phyloP scores from a whole-genome alignment of 768 basidiomycete species.

The Suillus cothurnatus region DNA sequence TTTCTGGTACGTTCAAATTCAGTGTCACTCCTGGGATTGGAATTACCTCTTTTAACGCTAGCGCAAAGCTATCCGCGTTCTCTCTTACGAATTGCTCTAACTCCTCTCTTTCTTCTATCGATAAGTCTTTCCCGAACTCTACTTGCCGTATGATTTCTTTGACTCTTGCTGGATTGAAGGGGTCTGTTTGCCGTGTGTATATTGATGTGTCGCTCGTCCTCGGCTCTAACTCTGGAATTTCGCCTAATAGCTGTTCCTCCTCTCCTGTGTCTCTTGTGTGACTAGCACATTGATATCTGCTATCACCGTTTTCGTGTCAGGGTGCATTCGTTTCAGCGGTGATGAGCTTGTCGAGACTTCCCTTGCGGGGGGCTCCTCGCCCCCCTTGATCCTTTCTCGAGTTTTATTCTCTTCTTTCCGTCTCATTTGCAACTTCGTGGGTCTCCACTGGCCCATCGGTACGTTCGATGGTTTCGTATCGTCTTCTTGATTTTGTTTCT shows the following conservation, averaged over 20 bases:
- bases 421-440: background rate
- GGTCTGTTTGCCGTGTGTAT: background rate
- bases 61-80: slow-evolving; percentile 43
- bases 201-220: background rate
- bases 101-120: slow-evolving; percentile 16
- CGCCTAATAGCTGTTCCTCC: background rate
- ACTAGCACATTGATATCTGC: no score
- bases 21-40: slow-evolving; percentile 17
- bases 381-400: background rate
- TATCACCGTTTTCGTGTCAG: accelerated
- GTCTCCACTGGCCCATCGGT: background rate
- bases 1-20: slow-evolving; percentile 1
- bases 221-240: background rate
- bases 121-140: slow-evolving; percentile 34
- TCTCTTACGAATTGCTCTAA: slow-evolving; percentile 25
- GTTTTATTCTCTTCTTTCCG: background rate
- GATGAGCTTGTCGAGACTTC: background rate
- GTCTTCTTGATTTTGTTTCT: no score
- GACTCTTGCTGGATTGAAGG: slow-evolving; percentile 18
- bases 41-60: slow-evolving; percentile 40
- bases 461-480: background rate
- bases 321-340: background rate
- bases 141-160: slow-evolving; percentile 22
- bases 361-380: background rate
- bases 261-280: background rate